phyloP scores from a whole-genome alignment of 495 filamentous ascomycete species.

The Penicillium flavigenum region DNA sequence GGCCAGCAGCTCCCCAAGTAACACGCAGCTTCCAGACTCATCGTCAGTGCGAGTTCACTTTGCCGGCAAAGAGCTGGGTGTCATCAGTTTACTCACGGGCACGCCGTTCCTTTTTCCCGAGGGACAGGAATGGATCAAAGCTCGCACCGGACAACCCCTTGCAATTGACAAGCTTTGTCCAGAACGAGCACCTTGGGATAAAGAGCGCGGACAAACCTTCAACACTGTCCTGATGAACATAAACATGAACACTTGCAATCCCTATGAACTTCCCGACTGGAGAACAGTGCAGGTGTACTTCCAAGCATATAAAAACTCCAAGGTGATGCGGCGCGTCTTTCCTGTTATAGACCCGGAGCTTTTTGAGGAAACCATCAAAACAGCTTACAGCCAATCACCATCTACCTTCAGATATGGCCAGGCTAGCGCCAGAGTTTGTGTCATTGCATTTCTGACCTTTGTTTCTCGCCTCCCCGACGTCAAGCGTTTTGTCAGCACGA shows the following conservation, averaged over 20 bases:
- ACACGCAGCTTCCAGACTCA: conserved; percentile 23
- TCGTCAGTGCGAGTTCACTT: conserved; percentile 48
- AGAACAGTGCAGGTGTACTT: conserved; percentile 23
- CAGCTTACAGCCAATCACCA: conserved; percentile 36
- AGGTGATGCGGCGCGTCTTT: conserved; percentile 43
- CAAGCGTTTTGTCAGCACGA: conserved; percentile 1
- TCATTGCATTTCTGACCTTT: conserved; percentile 48
- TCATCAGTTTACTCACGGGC: conserved; percentile 46
- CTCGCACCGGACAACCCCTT: conserved; percentile 45
- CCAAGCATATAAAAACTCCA: conserved; percentile 24
- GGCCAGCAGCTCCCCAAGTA: conserved; percentile 23
- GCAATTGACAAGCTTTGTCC: conserved; percentile 38
- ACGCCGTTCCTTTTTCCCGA: conserved; percentile 48
- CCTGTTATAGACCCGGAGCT: conserved; percentile 42
- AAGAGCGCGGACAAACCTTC: conserved; percentile 30
- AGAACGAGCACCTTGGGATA: conserved; percentile 35
- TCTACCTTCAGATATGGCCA: conserved; percentile 18
- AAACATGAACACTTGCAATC: conserved; percentile 21
- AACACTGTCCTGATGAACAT: conserved; percentile 26
- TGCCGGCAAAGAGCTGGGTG: conserved; percentile 48
- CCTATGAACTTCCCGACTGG: conserved; percentile 34
- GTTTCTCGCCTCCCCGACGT: conserved; percentile 30
- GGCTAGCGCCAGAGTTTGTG: conserved; percentile 38
- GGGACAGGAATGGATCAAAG: conserved; percentile 47
- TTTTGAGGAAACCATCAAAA: conserved; percentile 41